Percentiles rank a stretch among this genome's conserved stretches.
Conservation (phyloP, 306 rosid genomes). For the Medicago arabica region DNA sequence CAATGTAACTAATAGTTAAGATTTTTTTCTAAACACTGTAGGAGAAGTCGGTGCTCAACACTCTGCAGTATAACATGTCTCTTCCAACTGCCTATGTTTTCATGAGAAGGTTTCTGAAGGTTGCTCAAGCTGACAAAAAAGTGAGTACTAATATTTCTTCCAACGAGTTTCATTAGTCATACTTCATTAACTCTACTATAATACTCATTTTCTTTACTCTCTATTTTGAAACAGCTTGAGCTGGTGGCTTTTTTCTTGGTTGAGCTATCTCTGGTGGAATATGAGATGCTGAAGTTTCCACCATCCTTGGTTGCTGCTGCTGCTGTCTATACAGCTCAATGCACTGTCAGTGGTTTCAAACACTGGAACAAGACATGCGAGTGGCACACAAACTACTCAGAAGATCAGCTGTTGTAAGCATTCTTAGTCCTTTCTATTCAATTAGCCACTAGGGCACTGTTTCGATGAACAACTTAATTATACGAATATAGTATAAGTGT, state of each 20-base stretch:
- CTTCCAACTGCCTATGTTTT: constrained; percentile 88
- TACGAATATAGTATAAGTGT: too few species aligned
- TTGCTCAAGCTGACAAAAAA: constrained; percentile 84
- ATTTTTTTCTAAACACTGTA: constrained; percentile 38
- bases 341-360: constrained; percentile 61
- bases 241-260: constrained; percentile 79
- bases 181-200: not conserved
- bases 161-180: not conserved
- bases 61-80: constrained; percentile 89
- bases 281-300: constrained; percentile 79
- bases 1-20: constrained; percentile 2
- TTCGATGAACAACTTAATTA: not conserved
- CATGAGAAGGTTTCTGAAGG: constrained; percentile 86
- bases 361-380: constrained; percentile 87
- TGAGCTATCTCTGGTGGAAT: constrained; percentile 94
- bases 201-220: not conserved
- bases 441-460: not conserved
- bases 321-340: constrained; percentile 81
- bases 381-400: constrained; percentile 83
- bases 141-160: constrained; percentile 40
- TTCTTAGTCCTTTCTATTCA: not conserved
- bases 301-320: constrained; percentile 88
- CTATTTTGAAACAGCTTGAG: constrained; percentile 66
- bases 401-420: constrained; percentile 76
- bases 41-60: constrained; percentile 86